Percentiles rank a stretch among this genome's conserved stretches.
These are phyloP conservation scores for Saturnispora besseyi DNA, from an alignment of 805 yeast genomes.

Conservation along the genomic window DNA sequence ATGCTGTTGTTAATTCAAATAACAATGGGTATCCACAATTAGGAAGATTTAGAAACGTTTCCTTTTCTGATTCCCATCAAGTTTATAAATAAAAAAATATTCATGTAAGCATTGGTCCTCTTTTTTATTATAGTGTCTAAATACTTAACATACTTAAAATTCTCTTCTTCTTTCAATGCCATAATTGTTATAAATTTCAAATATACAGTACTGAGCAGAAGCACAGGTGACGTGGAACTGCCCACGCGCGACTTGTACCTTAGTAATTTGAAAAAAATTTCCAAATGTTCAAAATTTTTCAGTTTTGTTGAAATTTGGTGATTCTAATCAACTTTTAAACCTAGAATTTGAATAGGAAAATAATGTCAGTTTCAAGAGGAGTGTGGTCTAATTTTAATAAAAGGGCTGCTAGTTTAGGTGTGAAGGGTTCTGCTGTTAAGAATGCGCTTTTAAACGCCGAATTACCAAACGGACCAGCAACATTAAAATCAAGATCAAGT, in stretches of 20 bases:
- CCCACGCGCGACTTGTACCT: too few species aligned
- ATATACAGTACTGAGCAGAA: too few species aligned
- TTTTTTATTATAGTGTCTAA: background rate
- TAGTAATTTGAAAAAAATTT: too few species aligned
- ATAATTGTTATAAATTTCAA: too few species aligned
- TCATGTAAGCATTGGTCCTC: background rate
- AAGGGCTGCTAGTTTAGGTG: constrained; percentile 26
- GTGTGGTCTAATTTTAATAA: constrained; percentile 30
- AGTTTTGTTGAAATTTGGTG: background rate
- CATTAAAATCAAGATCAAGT: constrained; percentile 35
- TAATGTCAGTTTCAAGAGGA: constrained; percentile 23
- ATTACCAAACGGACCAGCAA: constrained; percentile 43
- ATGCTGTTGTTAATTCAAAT: background rate
- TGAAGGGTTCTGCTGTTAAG: constrained; percentile 22
- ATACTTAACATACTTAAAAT: background rate
- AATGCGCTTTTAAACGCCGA: constrained; percentile 25
- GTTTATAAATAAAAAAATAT: background rate
- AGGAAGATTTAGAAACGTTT: background rate
- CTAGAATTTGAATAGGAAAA: background rate
- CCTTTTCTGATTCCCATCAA: background rate
- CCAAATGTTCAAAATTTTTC: background rate
- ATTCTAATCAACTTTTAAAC: background rate
- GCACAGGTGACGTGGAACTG: too few species aligned
- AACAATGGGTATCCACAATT: background rate
- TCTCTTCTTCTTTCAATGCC: background rate